A percentile compares a stretch with the other conserved stretches of the same genome.
Evolutionary conservation across 768 basidiomycete genomes (phyloP).

Genomic region (Obba rivulosa): DNA sequence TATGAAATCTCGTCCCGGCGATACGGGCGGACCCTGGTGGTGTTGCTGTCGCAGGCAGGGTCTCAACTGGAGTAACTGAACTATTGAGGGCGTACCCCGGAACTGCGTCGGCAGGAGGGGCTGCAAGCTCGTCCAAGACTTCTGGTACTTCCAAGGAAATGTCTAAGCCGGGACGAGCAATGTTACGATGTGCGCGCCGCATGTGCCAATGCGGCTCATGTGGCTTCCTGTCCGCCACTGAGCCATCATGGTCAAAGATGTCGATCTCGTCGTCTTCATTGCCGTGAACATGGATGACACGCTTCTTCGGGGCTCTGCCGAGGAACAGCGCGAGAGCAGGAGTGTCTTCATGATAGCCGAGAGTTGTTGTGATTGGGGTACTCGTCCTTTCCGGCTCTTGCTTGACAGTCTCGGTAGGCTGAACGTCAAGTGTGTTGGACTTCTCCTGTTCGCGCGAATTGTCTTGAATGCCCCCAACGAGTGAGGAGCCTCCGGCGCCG

Average conservation of each 20-base stretch:
- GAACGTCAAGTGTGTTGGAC: neutral
- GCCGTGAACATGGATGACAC: slow-evolving; percentile 32
- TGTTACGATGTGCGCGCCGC: slow-evolving; percentile 35
- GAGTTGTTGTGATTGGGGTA: slow-evolving; percentile 40
- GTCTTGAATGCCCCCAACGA: slow-evolving; percentile 6
- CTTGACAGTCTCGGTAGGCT: neutral
- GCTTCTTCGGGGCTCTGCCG: slow-evolving; percentile 36
- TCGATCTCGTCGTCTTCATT: slow-evolving; percentile 30
- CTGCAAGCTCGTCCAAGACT: neutral
- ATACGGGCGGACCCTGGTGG: neutral
- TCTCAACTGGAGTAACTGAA: neutral
- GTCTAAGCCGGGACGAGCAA: slow-evolving; percentile 34
- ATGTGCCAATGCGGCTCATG: slow-evolving; percentile 27
- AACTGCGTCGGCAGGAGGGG: neutral
- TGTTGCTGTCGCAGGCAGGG: neutral
- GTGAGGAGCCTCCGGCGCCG: slow-evolving; percentile 22
- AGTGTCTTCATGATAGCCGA: slow-evolving; percentile 47
- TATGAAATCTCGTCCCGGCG: slow-evolving; percentile 38
- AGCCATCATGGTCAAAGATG: slow-evolving; percentile 20
- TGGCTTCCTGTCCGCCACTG: neutral
- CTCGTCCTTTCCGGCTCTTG: slow-evolving; percentile 12
- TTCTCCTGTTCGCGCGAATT: neutral
- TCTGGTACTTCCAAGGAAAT: neutral
- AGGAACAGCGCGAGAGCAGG: slow-evolving; percentile 47
- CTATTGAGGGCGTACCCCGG: neutral